Percentiles rank a stretch among this genome's conserved stretches.
Conservation (phyloP, 2,329 filamentous ascomycete genomes). For the Fusarium gaditjirri region DNA sequence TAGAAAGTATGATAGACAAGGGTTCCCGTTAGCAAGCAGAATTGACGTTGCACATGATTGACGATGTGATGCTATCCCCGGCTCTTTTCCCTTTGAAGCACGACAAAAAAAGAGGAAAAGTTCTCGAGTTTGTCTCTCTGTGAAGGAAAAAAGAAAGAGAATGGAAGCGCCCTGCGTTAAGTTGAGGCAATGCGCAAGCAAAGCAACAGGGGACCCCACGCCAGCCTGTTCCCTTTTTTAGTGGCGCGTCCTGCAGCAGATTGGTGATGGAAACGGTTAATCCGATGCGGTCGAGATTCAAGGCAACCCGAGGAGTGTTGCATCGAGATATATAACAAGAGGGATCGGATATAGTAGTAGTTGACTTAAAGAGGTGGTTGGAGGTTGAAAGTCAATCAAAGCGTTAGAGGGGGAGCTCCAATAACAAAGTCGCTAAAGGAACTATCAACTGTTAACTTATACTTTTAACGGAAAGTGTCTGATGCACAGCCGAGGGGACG, state of each 20-base stretch:
- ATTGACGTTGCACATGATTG: slow-evolving; percentile 35
- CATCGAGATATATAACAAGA: not conserved
- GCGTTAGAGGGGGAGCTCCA: not conserved
- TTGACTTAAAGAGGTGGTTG: not conserved
- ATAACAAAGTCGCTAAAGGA: slow-evolving; percentile 13
- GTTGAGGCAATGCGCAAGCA: slow-evolving; percentile 28
- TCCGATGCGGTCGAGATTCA: slow-evolving; percentile 21
- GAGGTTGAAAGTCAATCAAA: not conserved
- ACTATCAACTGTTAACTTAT: not conserved
- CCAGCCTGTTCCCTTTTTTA: slow-evolving; percentile 27
- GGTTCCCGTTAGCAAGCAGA: slow-evolving; percentile 25
- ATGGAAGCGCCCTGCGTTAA: slow-evolving; percentile 12
- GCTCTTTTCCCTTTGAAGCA: not conserved
- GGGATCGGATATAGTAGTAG: not conserved
- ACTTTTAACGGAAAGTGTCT: not conserved
- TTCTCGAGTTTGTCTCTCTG: not conserved
- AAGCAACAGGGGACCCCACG: slow-evolving; percentile 31
- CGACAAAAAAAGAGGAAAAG: not conserved
- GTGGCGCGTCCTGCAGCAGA: slow-evolving; percentile 28
- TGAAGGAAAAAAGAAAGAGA: slow-evolving; percentile 1
- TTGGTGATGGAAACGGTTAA: slow-evolving; percentile 9
- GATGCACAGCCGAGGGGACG: slow-evolving; percentile 10
- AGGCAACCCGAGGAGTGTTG: slow-evolving; percentile 14
- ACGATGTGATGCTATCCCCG: not conserved
- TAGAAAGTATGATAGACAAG: slow-evolving; percentile 9